Conservation (phyloP, 1,139 yeast species). For the Suhomyces terraborum region DNA sequence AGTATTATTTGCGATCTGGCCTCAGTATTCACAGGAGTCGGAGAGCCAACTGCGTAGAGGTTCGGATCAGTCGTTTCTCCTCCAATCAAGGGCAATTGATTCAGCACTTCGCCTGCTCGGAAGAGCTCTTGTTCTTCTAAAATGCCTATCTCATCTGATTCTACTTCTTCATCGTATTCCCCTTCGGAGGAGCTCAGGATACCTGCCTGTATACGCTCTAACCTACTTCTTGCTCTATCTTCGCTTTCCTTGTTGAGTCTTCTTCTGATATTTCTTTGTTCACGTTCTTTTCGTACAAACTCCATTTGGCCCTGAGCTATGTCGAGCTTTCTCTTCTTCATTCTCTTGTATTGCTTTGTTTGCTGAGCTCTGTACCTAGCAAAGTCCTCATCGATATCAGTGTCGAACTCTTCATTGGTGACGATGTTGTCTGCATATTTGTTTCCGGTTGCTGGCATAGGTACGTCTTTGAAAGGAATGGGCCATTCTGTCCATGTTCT, state of each 20-base stretch:
- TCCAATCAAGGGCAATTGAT: no score
- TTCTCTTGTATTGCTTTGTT: not conserved
- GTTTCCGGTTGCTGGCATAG: slow-evolving; percentile 33
- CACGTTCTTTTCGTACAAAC: not conserved
- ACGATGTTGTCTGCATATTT: slow-evolving; percentile 28
- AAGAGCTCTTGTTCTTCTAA: no score
- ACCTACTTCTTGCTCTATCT: not conserved
- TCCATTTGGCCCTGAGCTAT: not conserved
- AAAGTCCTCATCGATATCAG: slow-evolving; percentile 22
- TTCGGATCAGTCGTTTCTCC: no score
- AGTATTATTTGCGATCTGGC: no score
- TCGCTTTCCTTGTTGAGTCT: not conserved
- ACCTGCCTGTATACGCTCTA: not conserved
- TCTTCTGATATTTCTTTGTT: not conserved
- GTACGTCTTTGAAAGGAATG: slow-evolving; percentile 30
- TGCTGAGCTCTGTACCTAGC: slow-evolving; percentile 2
- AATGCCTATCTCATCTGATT: no score
- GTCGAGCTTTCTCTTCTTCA: slow-evolving; percentile 1
- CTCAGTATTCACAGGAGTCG: no score
- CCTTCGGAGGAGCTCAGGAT: not conserved
- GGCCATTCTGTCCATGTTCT: slow-evolving; percentile 54
- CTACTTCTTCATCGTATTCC: no score
- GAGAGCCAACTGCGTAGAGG: no score
- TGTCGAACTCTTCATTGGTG: slow-evolving; percentile 17
- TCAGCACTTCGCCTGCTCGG: no score